Conservation (phyloP, 1,284 basidiomycete species). For the Mycosarcoma maydis region DNA sequence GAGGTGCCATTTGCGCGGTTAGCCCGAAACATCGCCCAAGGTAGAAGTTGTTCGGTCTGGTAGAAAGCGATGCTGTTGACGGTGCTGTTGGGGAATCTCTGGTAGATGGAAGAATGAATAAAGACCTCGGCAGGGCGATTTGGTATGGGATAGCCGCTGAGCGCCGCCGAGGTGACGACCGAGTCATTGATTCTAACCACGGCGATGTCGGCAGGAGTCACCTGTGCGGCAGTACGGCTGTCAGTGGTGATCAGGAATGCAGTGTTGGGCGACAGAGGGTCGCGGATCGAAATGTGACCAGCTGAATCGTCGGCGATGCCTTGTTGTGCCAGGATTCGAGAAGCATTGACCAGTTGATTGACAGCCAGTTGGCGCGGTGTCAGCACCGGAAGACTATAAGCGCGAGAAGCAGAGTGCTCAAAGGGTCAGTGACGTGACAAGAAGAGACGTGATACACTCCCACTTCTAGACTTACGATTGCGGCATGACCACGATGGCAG, state of each 20-base stretch:
- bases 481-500: too few species aligned
- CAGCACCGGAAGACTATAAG: slow-evolving; percentile 23
- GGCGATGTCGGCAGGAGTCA: slow-evolving; percentile 41
- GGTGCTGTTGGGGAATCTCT: slow-evolving; percentile 34
- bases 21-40: slow-evolving; percentile 25
- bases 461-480: too few species aligned
- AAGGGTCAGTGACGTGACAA: not conserved
- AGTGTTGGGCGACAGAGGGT: slow-evolving; percentile 28
- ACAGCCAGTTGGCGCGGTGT: slow-evolving; percentile 41
- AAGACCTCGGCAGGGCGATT: slow-evolving; percentile 33
- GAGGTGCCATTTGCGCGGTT: slow-evolving; percentile 1
- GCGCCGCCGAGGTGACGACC: slow-evolving; percentile 28
- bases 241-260: slow-evolving; percentile 32
- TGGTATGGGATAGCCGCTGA: slow-evolving; percentile 20
- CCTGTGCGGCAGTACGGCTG: slow-evolving; percentile 15
- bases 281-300: slow-evolving; percentile 41
- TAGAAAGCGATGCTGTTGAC: slow-evolving; percentile 44
- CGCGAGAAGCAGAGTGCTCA: not conserved
- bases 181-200: slow-evolving; percentile 43
- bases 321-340: slow-evolving; percentile 37
- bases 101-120: slow-evolving; percentile 43
- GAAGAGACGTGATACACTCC: too few species aligned
- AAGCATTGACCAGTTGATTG: slow-evolving; percentile 46
- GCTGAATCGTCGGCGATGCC: slow-evolving; percentile 38
- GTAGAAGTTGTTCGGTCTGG: slow-evolving; percentile 32